These are phyloP conservation scores for Phalaenopsis aphrodite DNA, from an alignment of 106 monocot species.

Conservation along the genomic window DNA sequence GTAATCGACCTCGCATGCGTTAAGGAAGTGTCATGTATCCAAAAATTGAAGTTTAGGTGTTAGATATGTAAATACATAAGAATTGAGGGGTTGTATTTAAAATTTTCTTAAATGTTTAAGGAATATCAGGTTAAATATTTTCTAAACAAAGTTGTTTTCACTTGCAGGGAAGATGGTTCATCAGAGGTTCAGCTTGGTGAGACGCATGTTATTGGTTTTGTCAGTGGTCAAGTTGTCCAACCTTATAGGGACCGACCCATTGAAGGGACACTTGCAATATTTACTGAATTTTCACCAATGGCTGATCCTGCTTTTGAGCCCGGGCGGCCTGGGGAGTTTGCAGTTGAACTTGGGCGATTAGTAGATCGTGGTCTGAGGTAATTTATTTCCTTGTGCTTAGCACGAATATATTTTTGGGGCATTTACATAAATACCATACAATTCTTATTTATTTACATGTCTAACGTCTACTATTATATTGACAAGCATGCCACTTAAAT, in stretches of 20 bases:
- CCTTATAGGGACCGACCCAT: conserved; percentile 82
- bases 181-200: conserved; percentile 84
- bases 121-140: not conserved
- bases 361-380: conserved; percentile 91
- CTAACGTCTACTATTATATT: too few relatives aligned
- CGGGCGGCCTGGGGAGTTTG: conserved; percentile 75
- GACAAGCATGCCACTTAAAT: too few relatives aligned
- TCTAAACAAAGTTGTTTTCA: not conserved
- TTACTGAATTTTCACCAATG: conserved; percentile 90
- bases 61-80: too few relatives aligned
- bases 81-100: too few relatives aligned
- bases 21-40: too few relatives aligned
- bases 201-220: conserved; percentile 81
- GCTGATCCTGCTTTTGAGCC: conserved; percentile 94
- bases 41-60: too few relatives aligned
- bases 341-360: conserved; percentile 84
- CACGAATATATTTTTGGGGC: not conserved
- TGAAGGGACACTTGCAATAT: conserved; percentile 76
- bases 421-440: too few relatives aligned
- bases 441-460: too few relatives aligned
- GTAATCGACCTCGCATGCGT: too few relatives aligned
- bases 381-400: not conserved
- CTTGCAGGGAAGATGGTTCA: conserved; percentile 83
- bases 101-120: not conserved
- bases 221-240: conserved; percentile 77